Base-by-base conservation (phyloP, 495 filamentous ascomycete species). In the Tuber borchii region DNA sequence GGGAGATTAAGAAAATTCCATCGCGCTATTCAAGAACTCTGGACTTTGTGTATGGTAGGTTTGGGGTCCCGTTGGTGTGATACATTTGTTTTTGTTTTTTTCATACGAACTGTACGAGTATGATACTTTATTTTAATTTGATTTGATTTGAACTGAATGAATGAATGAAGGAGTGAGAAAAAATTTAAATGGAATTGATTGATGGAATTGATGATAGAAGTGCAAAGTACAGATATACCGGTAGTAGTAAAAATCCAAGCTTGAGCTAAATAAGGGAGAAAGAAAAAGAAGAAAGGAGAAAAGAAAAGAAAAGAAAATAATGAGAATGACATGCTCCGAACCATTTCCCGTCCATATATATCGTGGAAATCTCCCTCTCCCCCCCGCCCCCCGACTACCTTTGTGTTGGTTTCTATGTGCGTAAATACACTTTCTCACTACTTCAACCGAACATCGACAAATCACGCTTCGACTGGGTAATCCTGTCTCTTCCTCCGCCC, bases 401-500 rank as follows among this genome's bases (percentile, higher is more conserved):
- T n/a, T n/a, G 3, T 31, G 56, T 16, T 19, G 10, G 45, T 14
- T 31, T 61, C n/a, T 31, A 65, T 65, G 56, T 31, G 56, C n/a
- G 26, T 65, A 65, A 61, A 65, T 65, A 65, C 56, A 31, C 56
- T 26, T 31, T 31, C 56, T 26, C 48, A 4, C 22, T 9, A 10
- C n/a, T 26, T 14, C 9, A 1, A 26, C 8, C n/a, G 16, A 31
- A 31, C 56, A 14, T 31, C 26, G 6, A 65, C n/a, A 17, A 31
- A 65, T 65, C 51, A 61, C n/a, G 12, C 51, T 61, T 61, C 51
- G 4, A 61, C 22, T 3, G 14, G 42, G 69, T 16, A 83, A 81
- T 75, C 88, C 9, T 4, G 12, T 4, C n/a, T 89, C 82, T 89
- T 88, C 6, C 95, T 87, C 76, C 94, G 88, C 14, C 93, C 94